These are phyloP conservation scores for Chaetomium sp. DNA, from an alignment of 2,329 filamentous ascomycete species.

Conservation along the genomic window DNA sequence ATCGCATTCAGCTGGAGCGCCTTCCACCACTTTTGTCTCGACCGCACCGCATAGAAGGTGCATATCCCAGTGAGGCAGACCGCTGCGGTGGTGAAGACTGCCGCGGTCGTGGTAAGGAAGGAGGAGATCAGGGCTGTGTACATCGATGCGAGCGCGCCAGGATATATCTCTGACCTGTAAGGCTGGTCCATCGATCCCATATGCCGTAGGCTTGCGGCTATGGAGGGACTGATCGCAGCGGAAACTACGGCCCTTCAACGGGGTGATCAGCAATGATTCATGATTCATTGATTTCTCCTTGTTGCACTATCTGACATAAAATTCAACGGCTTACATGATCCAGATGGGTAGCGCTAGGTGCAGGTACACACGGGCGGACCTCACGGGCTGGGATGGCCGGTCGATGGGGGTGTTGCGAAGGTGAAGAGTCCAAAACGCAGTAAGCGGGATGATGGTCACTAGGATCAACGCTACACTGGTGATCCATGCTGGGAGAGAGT, in stretches of 20 bases:
- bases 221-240: neutral
- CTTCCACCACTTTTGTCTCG: constrained; percentile 10
- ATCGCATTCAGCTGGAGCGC: constrained; percentile 2
- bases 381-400: neutral
- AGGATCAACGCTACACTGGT: neutral
- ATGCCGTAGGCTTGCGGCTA: neutral
- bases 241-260: neutral
- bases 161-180: neutral
- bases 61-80: constrained; percentile 1
- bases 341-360: constrained; percentile 2
- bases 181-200: no score
- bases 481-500: neutral
- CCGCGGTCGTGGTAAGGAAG: neutral
- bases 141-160: no score
- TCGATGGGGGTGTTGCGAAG: neutral
- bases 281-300: neutral
- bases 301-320: neutral
- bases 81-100: neutral
- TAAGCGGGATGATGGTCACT: constrained; percentile 1
- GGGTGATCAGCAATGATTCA: neutral
- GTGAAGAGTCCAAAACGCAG: neutral
- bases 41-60: constrained; percentile 4
- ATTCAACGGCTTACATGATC: neutral
- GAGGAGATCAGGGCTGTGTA: neutral
- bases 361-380: neutral